Conservation (phyloP, 2,329 filamentous ascomycete species). For the Cladosporium sp. region DNA sequence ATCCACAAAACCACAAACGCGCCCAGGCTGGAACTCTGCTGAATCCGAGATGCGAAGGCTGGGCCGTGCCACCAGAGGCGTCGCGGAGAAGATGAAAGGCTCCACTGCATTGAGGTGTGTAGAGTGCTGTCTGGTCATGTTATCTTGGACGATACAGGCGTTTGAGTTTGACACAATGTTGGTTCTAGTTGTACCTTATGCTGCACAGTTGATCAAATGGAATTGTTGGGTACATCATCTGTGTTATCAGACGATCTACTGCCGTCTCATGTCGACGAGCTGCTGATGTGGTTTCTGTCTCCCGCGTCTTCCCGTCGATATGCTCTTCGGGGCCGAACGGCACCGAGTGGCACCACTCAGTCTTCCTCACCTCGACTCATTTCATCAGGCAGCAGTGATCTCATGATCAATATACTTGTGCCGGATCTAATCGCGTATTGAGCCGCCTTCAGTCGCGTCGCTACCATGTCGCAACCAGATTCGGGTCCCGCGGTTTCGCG, state of each 20-base stretch:
- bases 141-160: neutral
- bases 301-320: neutral
- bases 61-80: neutral
- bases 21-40: neutral
- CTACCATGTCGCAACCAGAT: constrained; percentile 1
- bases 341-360: neutral
- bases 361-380: neutral
- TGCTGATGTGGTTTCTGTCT: neutral
- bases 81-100: neutral
- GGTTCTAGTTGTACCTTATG: too few species aligned
- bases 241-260: neutral
- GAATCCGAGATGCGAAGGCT: constrained; percentile 3
- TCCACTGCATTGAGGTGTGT: neutral
- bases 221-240: too few species aligned
- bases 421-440: neutral
- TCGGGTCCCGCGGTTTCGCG: neutral
- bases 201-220: neutral
- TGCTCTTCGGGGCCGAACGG: neutral
- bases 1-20: neutral
- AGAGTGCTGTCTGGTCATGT: neutral
- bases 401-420: neutral
- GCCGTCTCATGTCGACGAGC: neutral
- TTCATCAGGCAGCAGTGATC: constrained; percentile 4
- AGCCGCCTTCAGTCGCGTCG: neutral
- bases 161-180: too few species aligned